Percentiles rank a stretch among this genome's conserved stretches.
Conservation (phyloP, 2,329 filamentous ascomycete species). For the Albophoma yamanashiensis region DNA sequence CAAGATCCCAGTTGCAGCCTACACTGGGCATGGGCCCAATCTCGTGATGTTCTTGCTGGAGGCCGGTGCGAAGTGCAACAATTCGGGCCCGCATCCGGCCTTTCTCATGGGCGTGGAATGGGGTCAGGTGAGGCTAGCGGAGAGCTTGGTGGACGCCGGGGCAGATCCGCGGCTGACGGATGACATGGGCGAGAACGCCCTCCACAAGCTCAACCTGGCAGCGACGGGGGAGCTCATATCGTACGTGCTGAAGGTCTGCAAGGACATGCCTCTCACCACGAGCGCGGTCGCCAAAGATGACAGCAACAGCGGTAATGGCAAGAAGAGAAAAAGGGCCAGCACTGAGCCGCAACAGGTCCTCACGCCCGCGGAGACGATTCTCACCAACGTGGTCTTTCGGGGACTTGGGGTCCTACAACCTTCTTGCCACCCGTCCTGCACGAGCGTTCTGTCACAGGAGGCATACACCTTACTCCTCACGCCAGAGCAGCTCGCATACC, state of each 20-base stretch:
- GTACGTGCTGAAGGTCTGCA: conserved; percentile 11
- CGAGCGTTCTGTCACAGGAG: conserved; percentile 4
- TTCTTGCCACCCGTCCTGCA: conserved; percentile 14
- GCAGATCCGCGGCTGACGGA: conserved; percentile 7
- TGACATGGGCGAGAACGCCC: conserved; percentile 6
- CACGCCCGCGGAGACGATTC: conserved; percentile 18
- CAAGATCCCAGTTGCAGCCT: background rate
- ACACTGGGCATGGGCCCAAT: background rate
- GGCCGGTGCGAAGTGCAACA: background rate
- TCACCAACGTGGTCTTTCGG: conserved; percentile 11
- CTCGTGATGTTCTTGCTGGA: conserved; percentile 1
- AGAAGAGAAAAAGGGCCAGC: background rate
- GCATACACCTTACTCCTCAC: conserved; percentile 13
- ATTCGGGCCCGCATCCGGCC: background rate
- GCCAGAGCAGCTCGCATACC: conserved; percentile 9
- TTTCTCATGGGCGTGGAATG: conserved; percentile 11
- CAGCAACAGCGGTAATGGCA: background rate
- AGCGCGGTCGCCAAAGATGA: background rate
- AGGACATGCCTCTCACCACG: conserved; percentile 6
- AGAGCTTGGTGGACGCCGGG: conserved; percentile 9
- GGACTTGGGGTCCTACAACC: background rate
- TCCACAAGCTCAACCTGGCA: conserved; percentile 15
- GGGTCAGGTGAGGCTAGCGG: conserved; percentile 12
- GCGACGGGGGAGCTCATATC: conserved; percentile 11
- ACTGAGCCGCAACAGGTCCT: conserved; percentile 1